Percentiles rank a stretch among this genome's conserved stretches.
Evolutionary conservation across 805 yeast species (phyloP).

Genomic region (Pichia eremophila): DNA sequence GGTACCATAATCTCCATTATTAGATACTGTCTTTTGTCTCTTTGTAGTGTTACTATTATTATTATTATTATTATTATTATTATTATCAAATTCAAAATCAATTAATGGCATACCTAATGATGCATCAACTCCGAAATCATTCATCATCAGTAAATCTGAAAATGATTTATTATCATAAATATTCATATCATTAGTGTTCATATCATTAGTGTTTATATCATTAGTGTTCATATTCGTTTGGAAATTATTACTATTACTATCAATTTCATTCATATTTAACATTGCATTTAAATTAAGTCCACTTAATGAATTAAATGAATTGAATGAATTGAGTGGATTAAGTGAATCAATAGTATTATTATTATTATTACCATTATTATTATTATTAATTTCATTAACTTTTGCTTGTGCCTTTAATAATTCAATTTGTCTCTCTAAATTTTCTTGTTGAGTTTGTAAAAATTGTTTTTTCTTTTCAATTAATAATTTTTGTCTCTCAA

Average conservation of each 20-base stretch:
- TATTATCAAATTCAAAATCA: constrained; percentile 33
- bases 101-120: constrained; percentile 66
- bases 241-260: too few relatives aligned
- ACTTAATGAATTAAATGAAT: too few relatives aligned
- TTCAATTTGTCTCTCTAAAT: constrained; percentile 11
- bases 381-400: too few relatives aligned
- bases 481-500: not conserved
- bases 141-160: constrained; percentile 25
- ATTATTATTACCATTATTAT: too few relatives aligned
- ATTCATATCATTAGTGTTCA: not conserved
- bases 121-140: constrained; percentile 74
- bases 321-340: too few relatives aligned
- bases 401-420: constrained; percentile 10
- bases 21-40: too few relatives aligned
- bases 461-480: constrained; percentile 5
- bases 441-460: constrained; percentile 18
- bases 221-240: constrained; percentile 1
- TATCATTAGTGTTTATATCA: not conserved
- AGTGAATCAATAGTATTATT: too few relatives aligned
- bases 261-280: too few relatives aligned
- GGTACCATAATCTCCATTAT: too few relatives aligned
- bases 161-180: constrained; percentile 14
- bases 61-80: constrained; percentile 1
- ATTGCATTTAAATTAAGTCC: too few relatives aligned
- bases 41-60: not conserved